phyloP scores from a whole-genome alignment of 257 asterid genomes.

The Fraxinus anomala region DNA sequence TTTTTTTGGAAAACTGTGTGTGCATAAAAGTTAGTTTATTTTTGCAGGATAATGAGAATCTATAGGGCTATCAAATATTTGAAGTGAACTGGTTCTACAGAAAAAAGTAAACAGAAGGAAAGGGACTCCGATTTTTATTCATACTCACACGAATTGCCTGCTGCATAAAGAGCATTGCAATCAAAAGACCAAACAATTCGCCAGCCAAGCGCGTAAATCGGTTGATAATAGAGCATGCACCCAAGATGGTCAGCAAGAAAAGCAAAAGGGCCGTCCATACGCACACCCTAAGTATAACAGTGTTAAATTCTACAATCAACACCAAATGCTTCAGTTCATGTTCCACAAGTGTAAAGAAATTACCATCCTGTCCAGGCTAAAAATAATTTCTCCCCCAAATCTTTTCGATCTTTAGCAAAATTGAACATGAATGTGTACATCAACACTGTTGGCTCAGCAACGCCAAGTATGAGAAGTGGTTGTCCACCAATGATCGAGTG shows the following conservation, averaged over 20 bases:
- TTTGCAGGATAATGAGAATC: background rate
- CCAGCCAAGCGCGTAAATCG: constrained; percentile 96
- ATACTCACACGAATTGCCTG: constrained; percentile 88
- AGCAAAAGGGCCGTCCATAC: constrained; percentile 94
- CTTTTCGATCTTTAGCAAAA: constrained; percentile 80
- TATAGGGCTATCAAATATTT: background rate
- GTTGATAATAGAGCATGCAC: constrained; percentile 95
- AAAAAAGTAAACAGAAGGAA: constrained; percentile 7
- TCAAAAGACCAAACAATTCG: constrained; percentile 88
- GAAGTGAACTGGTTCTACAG: background rate
- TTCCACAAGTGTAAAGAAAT: constrained; percentile 14
- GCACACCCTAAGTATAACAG: constrained; percentile 68
- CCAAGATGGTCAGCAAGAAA: constrained; percentile 84
- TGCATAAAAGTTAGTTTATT: no score
- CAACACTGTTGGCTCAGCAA: constrained; percentile 95
- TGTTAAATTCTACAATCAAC: constrained; percentile 25
- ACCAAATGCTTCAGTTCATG: constrained; percentile 20
- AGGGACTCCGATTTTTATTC: constrained; percentile 12
- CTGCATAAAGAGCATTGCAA: constrained; percentile 98
- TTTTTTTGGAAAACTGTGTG: background rate
- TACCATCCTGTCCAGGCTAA: constrained; percentile 98
- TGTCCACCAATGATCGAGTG: constrained; percentile 96
- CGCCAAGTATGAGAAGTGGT: constrained; percentile 91
- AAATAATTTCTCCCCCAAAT: constrained; percentile 73
- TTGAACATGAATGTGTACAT: constrained; percentile 97